phyloP scores from a whole-genome alignment of 78 protist species.

The Isochrysis galbana region DNA sequence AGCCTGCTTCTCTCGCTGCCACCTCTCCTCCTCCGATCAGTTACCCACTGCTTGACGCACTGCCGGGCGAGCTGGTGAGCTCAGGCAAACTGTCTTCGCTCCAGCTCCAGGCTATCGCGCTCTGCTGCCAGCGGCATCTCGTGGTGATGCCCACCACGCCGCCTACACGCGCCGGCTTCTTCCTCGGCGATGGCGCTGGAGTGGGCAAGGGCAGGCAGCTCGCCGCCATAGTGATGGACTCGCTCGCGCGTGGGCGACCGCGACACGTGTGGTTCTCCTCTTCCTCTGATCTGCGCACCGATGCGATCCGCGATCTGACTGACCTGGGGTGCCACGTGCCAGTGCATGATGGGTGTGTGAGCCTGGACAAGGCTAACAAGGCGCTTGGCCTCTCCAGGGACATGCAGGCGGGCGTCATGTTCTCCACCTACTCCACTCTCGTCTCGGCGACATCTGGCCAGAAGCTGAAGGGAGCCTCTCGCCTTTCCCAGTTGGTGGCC shows the following conservation, averaged over 20 bases:
- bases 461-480: background rate
- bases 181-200: slow-evolving; percentile 48
- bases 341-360: background rate
- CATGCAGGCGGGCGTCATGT: background rate
- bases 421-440: slow-evolving; percentile 14
- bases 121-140: background rate
- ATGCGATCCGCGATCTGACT: slow-evolving; percentile 28
- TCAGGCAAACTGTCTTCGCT: background rate
- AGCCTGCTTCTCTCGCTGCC: background rate
- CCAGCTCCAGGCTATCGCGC: background rate
- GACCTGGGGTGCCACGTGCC: slow-evolving; percentile 11
- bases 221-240: slow-evolving; percentile 11
- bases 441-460: background rate
- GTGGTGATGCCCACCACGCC: background rate
- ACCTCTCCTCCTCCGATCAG: background rate
- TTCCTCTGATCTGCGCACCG: slow-evolving; percentile 1
- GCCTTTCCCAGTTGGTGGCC: background rate
- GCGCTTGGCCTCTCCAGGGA: background rate
- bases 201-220: slow-evolving; percentile 49
- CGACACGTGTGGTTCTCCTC: slow-evolving; percentile 34
- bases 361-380: background rate
- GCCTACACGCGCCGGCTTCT: slow-evolving; percentile 27
- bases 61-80: background rate
- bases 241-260: background rate
- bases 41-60: background rate